Percentiles rank a stretch among this genome's conserved stretches.
Conservation (phyloP, 202 grass and related monocot species). For the Musa balbisiana region DNA sequence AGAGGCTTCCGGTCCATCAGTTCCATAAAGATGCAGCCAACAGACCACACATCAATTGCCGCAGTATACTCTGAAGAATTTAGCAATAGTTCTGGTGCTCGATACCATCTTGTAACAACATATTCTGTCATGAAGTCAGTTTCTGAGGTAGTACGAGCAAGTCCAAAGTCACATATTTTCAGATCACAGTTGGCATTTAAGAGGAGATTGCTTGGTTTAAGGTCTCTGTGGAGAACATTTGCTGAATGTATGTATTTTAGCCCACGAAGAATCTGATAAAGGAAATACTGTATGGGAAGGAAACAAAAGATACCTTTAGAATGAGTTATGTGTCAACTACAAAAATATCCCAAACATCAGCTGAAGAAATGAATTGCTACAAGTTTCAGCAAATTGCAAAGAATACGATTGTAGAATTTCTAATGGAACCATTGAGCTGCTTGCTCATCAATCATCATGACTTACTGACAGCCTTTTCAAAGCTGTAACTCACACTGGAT, state of each 20-base stretch:
- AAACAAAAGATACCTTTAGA: neutral
- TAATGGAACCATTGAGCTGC: neutral
- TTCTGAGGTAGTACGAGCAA: constrained; percentile 10
- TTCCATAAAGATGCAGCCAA: constrained; percentile 82
- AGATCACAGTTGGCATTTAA: constrained; percentile 19
- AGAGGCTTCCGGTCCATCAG: constrained; percentile 86
- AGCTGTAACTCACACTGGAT: too few species aligned
- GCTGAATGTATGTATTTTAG: constrained; percentile 17
- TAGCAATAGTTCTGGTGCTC: constrained; percentile 2
- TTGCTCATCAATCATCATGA: neutral
- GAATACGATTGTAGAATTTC: neutral
- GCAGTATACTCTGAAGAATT: constrained; percentile 17
- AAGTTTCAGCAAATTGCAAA: neutral
- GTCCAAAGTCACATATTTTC: constrained; percentile 17
- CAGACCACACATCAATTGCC: constrained; percentile 16
- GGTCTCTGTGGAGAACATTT: constrained; percentile 17
- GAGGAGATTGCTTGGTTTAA: constrained; percentile 19
- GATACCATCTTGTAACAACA: constrained; percentile 18
- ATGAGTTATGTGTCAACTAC: constrained; percentile 4
- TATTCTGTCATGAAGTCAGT: constrained; percentile 18
- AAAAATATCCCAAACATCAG: neutral
- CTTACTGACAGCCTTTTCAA: neutral
- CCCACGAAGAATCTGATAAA: constrained; percentile 19
- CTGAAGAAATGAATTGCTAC: neutral
- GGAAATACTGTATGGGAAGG: constrained; percentile 3